Base-by-base conservation (phyloP, 352 stramenopile species). In the Phytophthora foliorum region DNA sequence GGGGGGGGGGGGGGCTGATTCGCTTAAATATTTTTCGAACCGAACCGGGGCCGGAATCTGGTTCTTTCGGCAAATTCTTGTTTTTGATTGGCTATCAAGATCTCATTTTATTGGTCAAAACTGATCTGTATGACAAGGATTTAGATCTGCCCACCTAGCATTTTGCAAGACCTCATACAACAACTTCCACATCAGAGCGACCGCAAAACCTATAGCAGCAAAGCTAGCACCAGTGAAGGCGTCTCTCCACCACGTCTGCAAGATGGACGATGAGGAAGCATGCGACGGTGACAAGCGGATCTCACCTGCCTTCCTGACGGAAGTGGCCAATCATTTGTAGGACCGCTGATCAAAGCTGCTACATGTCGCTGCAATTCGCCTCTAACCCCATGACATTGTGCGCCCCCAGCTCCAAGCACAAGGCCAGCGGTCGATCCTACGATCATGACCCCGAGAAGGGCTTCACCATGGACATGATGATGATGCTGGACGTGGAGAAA, bases 401-500 rank as follows among this genome's bases (percentile, higher is more conserved):
- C 24, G 17, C 8, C 14, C n/a, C 16, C 46, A 79, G 72, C 25
- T 65, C 49, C 6, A 60, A 69, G 27, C 57, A 71, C 27, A 52
- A 46, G 48, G 25, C 10, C 6, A 59, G 38, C 31, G 49, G 67
- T 44, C 67, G 81, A 13, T 79, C 82, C 49, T 94, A 94, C 72
- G 83, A 92, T 44, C 70, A 88, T 48, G 86, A 94, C 38, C 86
- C 84, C 3, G 85, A 96, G 52, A 92, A 93, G 41, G 88, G 84
- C 21, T 94, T 96, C 59, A 93, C 87, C n/a, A 91, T 93, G 78
- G 91, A 97, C 74, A 96, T 97, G 72, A 96, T 97, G 91, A 96
- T 96, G 88, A 91, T 93, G 74, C 90, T 97, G 77, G 86, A 97
- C 72, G 95, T 92, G 73, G 83, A 92, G 36, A 97, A 97, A 63